These are phyloP conservation scores for Lentinula edodes DNA, from an alignment of 768 basidiomycete species.

Conservation along the genomic window DNA sequence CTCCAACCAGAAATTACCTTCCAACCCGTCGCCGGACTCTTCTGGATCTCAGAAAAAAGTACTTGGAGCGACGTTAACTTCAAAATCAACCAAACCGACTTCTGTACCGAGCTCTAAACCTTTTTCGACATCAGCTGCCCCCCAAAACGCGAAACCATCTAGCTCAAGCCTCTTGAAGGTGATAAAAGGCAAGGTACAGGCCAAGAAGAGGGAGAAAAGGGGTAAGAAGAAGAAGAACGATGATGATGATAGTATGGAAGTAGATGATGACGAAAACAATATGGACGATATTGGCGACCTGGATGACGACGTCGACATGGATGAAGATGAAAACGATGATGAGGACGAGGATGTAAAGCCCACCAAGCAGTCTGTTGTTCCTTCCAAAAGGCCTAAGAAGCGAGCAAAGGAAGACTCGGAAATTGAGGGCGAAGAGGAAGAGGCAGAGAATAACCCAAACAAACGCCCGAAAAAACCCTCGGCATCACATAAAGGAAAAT, in stretches of 20 bases:
- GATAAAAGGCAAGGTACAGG: not conserved
- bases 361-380: no score
- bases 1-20: not conserved
- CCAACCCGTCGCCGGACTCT: no score
- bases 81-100: not conserved
- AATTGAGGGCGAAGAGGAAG: not conserved
- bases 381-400: not conserved
- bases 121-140: not conserved
- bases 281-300: conserved; percentile 19
- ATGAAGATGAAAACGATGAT: conserved; percentile 8
- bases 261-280: not conserved
- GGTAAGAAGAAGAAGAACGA: not conserved
- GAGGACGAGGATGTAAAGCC: conserved; percentile 19
- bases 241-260: conserved; percentile 2
- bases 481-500: not conserved
- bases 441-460: not conserved
- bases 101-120: not conserved
- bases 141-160: not conserved
- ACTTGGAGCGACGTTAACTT: not conserved
- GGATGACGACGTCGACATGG: not conserved
- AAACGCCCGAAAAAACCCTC: not conserved
- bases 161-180: not conserved
- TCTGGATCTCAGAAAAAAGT: no score
- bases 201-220: not conserved
- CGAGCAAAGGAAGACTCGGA: not conserved